Base-by-base conservation (phyloP, 306 rosid species). In the Cicer bijugum region DNA sequence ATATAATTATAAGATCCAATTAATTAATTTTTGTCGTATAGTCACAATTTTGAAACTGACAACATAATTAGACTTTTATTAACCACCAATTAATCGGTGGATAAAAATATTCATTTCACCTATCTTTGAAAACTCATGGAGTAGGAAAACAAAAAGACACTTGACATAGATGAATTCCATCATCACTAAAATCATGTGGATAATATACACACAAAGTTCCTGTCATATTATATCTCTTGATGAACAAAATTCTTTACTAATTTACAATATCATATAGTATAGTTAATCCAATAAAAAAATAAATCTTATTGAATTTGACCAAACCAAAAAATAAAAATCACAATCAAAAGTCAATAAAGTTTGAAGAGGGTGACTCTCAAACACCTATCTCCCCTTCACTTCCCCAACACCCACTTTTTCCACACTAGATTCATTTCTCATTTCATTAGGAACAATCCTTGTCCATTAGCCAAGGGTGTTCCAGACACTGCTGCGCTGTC, bases 401-500 rank as follows among this genome's bases (percentile, higher is more conserved):
- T 83, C 37, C 94, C 91, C 96, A 60, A 79, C 89, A 79, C 66
- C 89, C 72, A 89, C 75, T 45, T 86, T 86, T 43, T 81, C 89
- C 74, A 82, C 67, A 76, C 67, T 80, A 4, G 85, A 35, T 51
- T 83, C 82, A 52, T 73, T 88, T 70, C 60, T 82, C 78, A 47
- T 72, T 48, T 84, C 83, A 58, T 56, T 72, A 52, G 84, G 87
- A 47, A 83, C 28, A n/a, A 37, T 74, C 77, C 38, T 60, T 78
- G 44, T 12, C 23, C 42, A 28, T 78, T 39, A 94, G 82, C 98
- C 98, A 94, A 0, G 96, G 91, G 71, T 91, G 95, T 56, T 94
- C 87, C 72, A 95, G 86, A 81, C 93, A 90, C 72, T 95, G 96
- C 80, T 89, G 88, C 0, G 99, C 96, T 4, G 96, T 91, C 23